Evolutionary conservation across 768 basidiomycete genomes (phyloP).

Genomic region (Boletus sp.): DNA sequence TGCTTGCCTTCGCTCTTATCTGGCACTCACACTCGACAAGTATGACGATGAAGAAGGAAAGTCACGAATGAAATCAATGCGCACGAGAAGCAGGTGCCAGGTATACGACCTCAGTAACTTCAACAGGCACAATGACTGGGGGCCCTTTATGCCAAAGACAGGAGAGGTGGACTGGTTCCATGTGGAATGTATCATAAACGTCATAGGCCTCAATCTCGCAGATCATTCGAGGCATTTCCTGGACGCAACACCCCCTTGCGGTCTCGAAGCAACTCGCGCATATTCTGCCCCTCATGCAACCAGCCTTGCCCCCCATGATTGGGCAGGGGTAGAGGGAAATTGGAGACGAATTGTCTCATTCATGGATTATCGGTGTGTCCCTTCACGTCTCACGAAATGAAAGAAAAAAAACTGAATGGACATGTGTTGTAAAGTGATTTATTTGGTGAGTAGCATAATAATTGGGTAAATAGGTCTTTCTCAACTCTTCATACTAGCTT

Average conservation of each 20-base stretch:
- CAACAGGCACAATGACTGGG: slow-evolving; percentile 48
- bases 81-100: slow-evolving; percentile 50
- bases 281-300: slow-evolving; percentile 50
- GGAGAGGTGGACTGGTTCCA: slow-evolving; percentile 61
- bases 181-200: slow-evolving; percentile 56
- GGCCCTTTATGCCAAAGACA: slow-evolving; percentile 46
- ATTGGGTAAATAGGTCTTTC: not conserved
- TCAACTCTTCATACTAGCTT: slow-evolving; percentile 33
- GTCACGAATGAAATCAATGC: slow-evolving; percentile 32
- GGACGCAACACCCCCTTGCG: slow-evolving; percentile 45
- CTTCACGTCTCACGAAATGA: slow-evolving; percentile 28
- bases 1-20: slow-evolving; percentile 47
- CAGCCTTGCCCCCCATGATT: slow-evolving; percentile 43
- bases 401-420: slow-evolving; percentile 16
- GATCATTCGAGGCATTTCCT: slow-evolving; percentile 41
- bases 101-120: slow-evolving; percentile 71
- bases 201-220: slow-evolving; percentile 50
- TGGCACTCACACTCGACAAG: slow-evolving; percentile 44
- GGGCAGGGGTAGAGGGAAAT: slow-evolving; percentile 75
- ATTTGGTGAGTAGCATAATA: slow-evolving; percentile 15
- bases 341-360: slow-evolving; percentile 76
- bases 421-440: slow-evolving; percentile 19
- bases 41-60: slow-evolving; percentile 25
- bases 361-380: slow-evolving; percentile 68
- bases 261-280: slow-evolving; percentile 51